A percentile compares a stretch with the other conserved stretches of the same genome.
Conservation (phyloP, 2,329 filamentous ascomycete genomes). For the Zopfia rhizophila region DNA sequence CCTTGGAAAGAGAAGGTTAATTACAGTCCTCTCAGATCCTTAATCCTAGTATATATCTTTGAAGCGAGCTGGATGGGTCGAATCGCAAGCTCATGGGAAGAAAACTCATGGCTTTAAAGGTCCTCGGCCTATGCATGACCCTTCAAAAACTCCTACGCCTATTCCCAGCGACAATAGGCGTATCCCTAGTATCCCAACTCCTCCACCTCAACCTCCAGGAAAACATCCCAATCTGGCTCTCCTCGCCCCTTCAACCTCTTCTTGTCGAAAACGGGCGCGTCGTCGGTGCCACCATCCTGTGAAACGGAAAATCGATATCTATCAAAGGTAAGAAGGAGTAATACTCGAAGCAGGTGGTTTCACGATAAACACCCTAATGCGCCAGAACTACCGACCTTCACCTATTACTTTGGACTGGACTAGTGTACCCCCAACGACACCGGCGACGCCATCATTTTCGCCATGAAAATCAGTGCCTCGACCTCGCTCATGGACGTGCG, state of each 20-base stretch:
- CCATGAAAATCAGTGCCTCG: slow-evolving; percentile 35
- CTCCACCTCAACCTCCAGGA: slow-evolving; percentile 18
- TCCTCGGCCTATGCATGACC: not conserved
- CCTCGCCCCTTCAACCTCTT: slow-evolving; percentile 17
- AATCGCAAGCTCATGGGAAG: not conserved
- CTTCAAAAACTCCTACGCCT: not conserved
- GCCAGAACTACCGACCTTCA: not conserved
- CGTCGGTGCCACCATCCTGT: slow-evolving; percentile 35
- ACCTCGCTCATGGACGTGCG: slow-evolving; percentile 31
- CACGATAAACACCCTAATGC: slow-evolving; percentile 33
- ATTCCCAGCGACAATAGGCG: slow-evolving; percentile 19
- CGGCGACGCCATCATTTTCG: slow-evolving; percentile 41
- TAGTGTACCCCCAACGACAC: slow-evolving; percentile 34
- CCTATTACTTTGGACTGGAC: slow-evolving; percentile 18
- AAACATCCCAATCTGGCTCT: slow-evolving; percentile 15
- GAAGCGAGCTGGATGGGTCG: slow-evolving; percentile 1
- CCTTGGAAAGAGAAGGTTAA: slow-evolving; percentile 29
- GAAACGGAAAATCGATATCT: slow-evolving; percentile 29
- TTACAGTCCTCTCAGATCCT: not conserved
- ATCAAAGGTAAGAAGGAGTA: slow-evolving; percentile 43
- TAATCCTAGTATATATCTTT: slow-evolving; percentile 2
- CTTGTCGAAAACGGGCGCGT: slow-evolving; percentile 27
- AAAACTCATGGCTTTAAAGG: slow-evolving; percentile 1
- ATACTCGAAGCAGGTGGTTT: slow-evolving; percentile 52
- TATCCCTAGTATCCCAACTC: slow-evolving; percentile 25